A percentile compares a stretch with the other conserved stretches of the same genome.
Evolutionary conservation across 257 asterid species (phyloP).

Genomic region (Catharanthus roseus): DNA sequence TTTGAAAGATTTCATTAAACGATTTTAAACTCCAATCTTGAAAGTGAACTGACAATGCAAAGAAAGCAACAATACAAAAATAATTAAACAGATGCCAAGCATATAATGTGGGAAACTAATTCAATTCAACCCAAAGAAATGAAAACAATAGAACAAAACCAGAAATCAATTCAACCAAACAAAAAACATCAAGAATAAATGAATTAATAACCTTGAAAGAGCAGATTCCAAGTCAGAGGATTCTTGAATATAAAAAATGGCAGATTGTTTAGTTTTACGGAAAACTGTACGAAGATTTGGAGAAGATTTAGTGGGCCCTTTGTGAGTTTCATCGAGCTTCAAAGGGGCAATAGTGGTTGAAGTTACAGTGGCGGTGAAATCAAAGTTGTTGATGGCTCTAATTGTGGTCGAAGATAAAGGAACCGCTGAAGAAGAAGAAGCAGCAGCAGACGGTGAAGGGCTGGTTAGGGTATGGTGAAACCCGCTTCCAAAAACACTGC

Average conservation of each 20-base stretch:
- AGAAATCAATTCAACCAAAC: neutral
- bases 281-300: conserved; percentile 27
- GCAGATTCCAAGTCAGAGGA: conserved; percentile 65
- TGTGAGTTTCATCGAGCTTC: conserved; percentile 22
- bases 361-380: neutral
- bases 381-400: conserved; percentile 11
- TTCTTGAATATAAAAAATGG: conserved; percentile 57
- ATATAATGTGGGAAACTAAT: neutral
- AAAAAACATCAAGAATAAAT: neutral
- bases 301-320: conserved; percentile 16
- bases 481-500: conserved; percentile 14
- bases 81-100: no score
- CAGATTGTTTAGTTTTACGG: conserved; percentile 39
- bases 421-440: neutral
- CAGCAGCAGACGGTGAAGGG: conserved; percentile 1
- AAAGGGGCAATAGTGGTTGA: conserved; percentile 19
- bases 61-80: neutral
- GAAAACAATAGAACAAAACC: no score
- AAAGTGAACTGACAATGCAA: neutral
- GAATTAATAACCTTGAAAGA: conserved; percentile 53
- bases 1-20: neutral
- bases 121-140: no score
- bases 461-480: neutral
- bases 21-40: neutral
- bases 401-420: conserved; percentile 1